Base-by-base conservation (phyloP, 371 early-diverging fungal species). In the Neoconidiobolus thromboides region DNA sequence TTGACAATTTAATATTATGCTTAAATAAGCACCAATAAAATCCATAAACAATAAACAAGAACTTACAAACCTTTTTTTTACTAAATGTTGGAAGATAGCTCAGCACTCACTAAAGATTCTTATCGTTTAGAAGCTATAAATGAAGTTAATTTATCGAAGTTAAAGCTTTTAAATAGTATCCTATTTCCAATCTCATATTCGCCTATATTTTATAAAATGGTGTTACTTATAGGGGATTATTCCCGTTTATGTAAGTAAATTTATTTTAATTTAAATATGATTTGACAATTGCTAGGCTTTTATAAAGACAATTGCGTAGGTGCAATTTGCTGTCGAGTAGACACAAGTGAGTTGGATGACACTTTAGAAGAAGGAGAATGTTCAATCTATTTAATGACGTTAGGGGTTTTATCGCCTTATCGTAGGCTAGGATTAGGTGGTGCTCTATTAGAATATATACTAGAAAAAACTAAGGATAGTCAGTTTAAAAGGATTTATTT, bases 361-460 rank as follows among this genome's bases (percentile, higher is more conserved):
- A 61, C 64, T 39, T 73, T 65, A 4, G 66, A 71, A 39, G 68
- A 69, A 41, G 63, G 63, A 39, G 58, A 65, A 51, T 50, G 62
- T 41, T 69, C 74, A 48, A 69, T 91, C 26, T 96, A 95, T 65
- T 86, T 96, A 63, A 93, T 93, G 87, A 96, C 97, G 0, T 72
- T 96, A 51, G 93, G 97, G 43, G 93, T 96, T 42, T 73, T 93
- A 51, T 81, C 87, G 6, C 82, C 87, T 4, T 93, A 86, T 67
- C 76, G 97, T 46, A 69, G 82, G 5, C 74, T 84, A 43, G 87
- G 89, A 4, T 71, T 95, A 49, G 88, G 86, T 39, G 71, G 79
- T 12, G 60, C 62, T 47, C 67, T 89, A 58, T 61, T 88, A 48
- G 60, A 75, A 36, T 75, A 77, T 61, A 78, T 88, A 61, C 61